phyloP scores from a whole-genome alignment of 2,329 filamentous ascomycete genomes.

The Cladosporium colombiae region DNA sequence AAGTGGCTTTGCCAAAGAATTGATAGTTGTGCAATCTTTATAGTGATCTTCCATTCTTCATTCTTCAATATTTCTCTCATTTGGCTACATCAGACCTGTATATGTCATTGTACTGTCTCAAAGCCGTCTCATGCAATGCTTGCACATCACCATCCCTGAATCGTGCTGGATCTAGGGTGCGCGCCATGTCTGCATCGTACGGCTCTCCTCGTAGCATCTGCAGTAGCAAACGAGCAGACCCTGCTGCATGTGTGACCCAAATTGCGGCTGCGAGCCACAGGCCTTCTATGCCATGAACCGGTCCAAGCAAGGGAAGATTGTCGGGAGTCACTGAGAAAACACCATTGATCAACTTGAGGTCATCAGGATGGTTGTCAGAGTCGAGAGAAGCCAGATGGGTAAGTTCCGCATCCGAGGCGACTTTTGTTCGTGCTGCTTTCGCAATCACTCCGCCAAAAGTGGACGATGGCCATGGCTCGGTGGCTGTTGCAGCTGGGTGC shows the following conservation, averaged over 20 bases:
- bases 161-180: neutral
- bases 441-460: neutral
- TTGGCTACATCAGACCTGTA: neutral
- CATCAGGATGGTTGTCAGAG: neutral
- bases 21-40: neutral
- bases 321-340: conserved; percentile 42
- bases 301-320: conserved; percentile 37
- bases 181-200: neutral
- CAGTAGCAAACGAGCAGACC: conserved; percentile 33
- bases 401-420: neutral
- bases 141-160: neutral
- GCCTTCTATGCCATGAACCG: conserved; percentile 28
- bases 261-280: conserved; percentile 39
- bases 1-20: neutral
- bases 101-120: conserved; percentile 1
- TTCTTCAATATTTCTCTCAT: neutral
- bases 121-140: neutral
- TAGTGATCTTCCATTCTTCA: neutral
- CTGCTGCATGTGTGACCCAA: conserved; percentile 42
- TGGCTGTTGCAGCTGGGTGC: conserved; percentile 31
- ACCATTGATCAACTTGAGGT: conserved; percentile 30
- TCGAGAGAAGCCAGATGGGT: neutral
- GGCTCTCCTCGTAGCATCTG: conserved; percentile 17
- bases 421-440: neutral
- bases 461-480: conserved; percentile 1